Percentiles rank a stretch among this genome's conserved stretches.
These are phyloP conservation scores for Avena sativa DNA, from an alignment of 176 grass and related monocot genomes.

Conservation along the genomic window DNA sequence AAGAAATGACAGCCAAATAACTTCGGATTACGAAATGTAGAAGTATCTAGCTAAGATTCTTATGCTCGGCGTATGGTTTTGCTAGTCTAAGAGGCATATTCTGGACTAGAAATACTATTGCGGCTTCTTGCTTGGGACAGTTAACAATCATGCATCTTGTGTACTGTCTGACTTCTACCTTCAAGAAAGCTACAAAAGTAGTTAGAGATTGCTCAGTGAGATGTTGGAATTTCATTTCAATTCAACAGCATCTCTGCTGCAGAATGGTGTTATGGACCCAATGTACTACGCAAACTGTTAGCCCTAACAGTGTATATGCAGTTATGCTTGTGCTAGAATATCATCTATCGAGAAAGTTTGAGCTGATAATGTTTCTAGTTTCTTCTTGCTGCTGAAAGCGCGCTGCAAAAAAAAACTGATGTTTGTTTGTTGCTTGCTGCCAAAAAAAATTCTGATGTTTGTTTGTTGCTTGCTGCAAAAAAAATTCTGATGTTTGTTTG, in stretches of 20 bases:
- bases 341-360: conserved; percentile 12
- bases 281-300: not conserved
- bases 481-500: conserved; percentile 3
- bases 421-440: conserved; percentile 6
- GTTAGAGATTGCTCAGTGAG: conserved; percentile 14
- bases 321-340: conserved; percentile 35
- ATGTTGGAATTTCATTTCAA: not conserved
- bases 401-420: conserved; percentile 6
- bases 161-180: not conserved
- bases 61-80: not conserved
- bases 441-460: not conserved
- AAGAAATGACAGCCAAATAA: not conserved
- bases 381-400: not conserved
- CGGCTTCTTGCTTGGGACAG: not conserved
- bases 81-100: not conserved
- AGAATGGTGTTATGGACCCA: not conserved
- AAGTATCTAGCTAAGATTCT: not conserved
- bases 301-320: not conserved
- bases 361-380: conserved; percentile 27
- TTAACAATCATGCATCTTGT: not conserved
- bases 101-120: not conserved
- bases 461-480: not conserved
- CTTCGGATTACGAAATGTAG: not conserved
- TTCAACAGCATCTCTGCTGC: conserved; percentile 21
- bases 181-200: not conserved